These are phyloP conservation scores for Candida nonsorbophila DNA, from an alignment of 805 yeast species.

Conservation along the genomic window DNA sequence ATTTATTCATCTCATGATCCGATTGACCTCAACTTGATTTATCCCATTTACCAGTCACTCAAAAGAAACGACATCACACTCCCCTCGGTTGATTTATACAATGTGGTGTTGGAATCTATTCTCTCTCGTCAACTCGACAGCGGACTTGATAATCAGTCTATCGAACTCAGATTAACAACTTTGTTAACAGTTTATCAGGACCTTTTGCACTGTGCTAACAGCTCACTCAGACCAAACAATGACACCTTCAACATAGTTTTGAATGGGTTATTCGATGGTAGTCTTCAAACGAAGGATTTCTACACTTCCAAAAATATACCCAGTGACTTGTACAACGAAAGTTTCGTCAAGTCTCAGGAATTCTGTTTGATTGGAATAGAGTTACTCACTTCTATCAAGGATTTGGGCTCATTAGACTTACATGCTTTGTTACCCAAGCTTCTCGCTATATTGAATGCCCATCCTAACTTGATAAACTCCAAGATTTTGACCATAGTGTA, in stretches of 20 bases:
- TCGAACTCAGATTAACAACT: conserved; percentile 58
- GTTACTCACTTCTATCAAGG: conserved; percentile 41
- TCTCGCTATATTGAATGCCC: conserved; percentile 21
- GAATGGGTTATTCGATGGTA: conserved; percentile 45
- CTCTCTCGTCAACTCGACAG: conserved; percentile 45
- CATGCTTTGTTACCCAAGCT: conserved; percentile 28
- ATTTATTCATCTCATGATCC: conserved; percentile 5
- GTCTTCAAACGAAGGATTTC: conserved; percentile 30
- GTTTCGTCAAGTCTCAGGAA: conserved; percentile 39
- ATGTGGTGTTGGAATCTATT: conserved; percentile 52
- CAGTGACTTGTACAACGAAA: conserved; percentile 27
- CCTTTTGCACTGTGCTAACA: conserved; percentile 28
- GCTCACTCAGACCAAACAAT: conserved; percentile 44
- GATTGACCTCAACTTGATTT: conserved; percentile 26
- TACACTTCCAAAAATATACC: conserved; percentile 6
- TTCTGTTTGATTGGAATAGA: conserved; percentile 41
- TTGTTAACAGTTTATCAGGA: conserved; percentile 66
- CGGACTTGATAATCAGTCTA: conserved; percentile 20
- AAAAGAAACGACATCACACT: conserved; percentile 29
- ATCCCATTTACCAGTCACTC: conserved; percentile 37
- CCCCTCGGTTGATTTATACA: conserved; percentile 50
- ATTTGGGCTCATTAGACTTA: conserved; percentile 27
- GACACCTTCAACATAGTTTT: conserved; percentile 50
- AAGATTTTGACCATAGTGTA: conserved; percentile 10
- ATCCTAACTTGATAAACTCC: conserved; percentile 22